A percentile compares a stretch with the other conserved stretches of the same genome.
Conservation (phyloP, 805 yeast genomes). For the Candida insectorum region DNA sequence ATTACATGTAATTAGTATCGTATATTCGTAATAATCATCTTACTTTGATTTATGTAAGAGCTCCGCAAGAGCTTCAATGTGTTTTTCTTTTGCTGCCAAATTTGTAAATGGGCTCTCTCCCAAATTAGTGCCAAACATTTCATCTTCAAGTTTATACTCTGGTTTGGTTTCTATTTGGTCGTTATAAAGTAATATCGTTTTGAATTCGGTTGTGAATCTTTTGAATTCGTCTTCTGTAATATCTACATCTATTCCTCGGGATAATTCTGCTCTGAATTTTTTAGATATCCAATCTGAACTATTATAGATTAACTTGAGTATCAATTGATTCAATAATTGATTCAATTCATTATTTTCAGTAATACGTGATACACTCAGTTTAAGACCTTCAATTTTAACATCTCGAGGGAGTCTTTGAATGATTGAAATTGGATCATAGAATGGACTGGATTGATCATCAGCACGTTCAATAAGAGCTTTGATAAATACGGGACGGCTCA, state of each 20-base stretch:
- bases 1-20: no score
- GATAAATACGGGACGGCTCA: constrained; percentile 72
- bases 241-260: constrained; percentile 28
- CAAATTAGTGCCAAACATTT: no score
- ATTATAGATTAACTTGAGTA: constrained; percentile 36
- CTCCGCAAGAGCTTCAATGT: no score
- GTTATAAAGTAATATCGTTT: constrained; percentile 17
- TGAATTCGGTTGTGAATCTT: constrained; percentile 12
- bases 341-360: constrained; percentile 58
- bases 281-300: constrained; percentile 27
- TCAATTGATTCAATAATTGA: constrained; percentile 50
- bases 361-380: constrained; percentile 57
- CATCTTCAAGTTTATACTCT: no score
- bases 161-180: constrained; percentile 3
- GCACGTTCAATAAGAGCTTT: constrained; percentile 68
- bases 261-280: constrained; percentile 16
- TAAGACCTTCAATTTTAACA: constrained; percentile 63
- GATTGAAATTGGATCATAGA: constrained; percentile 63
- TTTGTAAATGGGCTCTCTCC: no score
- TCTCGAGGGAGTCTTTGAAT: constrained; percentile 60
- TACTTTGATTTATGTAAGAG: no score
- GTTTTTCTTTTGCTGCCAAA: no score
- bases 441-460: constrained; percentile 46
- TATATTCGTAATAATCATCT: no score
- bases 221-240: constrained; percentile 12